Conservation (phyloP, 1,139 yeast species). For the Scheffersomyces titani region DNA sequence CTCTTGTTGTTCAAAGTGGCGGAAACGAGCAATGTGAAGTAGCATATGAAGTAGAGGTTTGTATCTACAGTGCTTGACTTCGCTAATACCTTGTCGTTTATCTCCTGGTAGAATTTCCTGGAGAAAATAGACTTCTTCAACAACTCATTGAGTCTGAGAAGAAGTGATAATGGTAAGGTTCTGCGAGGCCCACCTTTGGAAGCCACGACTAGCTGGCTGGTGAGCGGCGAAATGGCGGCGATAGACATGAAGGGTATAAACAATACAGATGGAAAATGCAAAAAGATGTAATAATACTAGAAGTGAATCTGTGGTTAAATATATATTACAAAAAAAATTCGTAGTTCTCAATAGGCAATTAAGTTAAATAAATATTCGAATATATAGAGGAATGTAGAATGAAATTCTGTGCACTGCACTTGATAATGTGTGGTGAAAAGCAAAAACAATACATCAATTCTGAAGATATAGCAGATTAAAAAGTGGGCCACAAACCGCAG, state of each 20-base stretch:
- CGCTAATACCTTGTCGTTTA: constrained; percentile 41
- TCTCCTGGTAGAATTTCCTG: constrained; percentile 44
- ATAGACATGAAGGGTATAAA: constrained; percentile 3
- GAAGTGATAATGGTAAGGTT: constrained; percentile 13
- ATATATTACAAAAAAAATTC: no score
- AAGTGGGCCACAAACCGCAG: neutral
- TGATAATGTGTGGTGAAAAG: neutral
- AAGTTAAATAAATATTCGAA: no score
- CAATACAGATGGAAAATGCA: neutral
- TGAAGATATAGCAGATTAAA: neutral
- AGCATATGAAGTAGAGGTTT: constrained; percentile 46
- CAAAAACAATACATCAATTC: neutral
- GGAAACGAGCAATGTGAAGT: constrained; percentile 42
- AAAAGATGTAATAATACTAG: neutral
- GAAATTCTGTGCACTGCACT: neutral
- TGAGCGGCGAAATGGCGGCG: constrained; percentile 8
- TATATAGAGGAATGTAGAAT: no score
- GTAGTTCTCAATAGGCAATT: no score
- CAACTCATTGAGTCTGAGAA: constrained; percentile 19
- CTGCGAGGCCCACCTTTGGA: neutral
- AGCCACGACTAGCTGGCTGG: constrained; percentile 1
- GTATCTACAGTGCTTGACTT: constrained; percentile 40
- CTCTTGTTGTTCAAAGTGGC: constrained; percentile 43
- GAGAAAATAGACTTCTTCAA: constrained; percentile 24
- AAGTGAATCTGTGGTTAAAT: neutral